Evolutionary conservation across 257 asterid genomes (phyloP).

Genomic region (Scutellaria galericulata): DNA sequence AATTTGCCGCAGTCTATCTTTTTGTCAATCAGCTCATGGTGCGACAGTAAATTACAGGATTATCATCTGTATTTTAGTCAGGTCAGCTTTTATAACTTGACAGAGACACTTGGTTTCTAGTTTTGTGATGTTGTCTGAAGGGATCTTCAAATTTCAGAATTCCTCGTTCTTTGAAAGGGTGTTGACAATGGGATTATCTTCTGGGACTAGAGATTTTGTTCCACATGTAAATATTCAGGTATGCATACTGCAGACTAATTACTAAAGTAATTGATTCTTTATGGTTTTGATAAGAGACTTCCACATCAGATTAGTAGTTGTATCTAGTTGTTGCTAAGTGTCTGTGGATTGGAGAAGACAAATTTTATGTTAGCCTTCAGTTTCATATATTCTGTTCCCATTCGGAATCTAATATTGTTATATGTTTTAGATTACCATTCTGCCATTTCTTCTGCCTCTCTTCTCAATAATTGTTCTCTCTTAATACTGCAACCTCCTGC

Average conservation of each 20-base stretch:
- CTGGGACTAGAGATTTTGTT: conserved; percentile 56
- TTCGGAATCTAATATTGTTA: conserved; percentile 8
- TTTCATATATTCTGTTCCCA: conserved; percentile 29
- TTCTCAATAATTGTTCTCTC: conserved; percentile 17
- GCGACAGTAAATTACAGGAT: conserved; percentile 81
- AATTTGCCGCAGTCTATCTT: conserved; percentile 68
- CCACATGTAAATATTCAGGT: conserved; percentile 63
- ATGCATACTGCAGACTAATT: conserved; percentile 33
- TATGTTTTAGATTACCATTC: conserved; percentile 19
- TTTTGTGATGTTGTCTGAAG: conserved; percentile 42
- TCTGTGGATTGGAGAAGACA: conserved; percentile 19
- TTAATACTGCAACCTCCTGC: conserved; percentile 21
- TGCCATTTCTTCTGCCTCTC: conserved; percentile 2
- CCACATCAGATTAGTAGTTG: neutral
- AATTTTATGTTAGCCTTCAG: conserved; percentile 4
- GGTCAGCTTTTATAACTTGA: conserved; percentile 53
- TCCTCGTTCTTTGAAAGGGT: conserved; percentile 69
- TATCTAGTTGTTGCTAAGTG: neutral
- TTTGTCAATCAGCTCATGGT: conserved; percentile 80
- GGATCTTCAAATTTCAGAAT: conserved; percentile 60
- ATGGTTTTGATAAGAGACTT: conserved; percentile 19
- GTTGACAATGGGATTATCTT: conserved; percentile 60
- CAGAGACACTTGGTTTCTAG: conserved; percentile 23
- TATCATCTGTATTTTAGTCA: conserved; percentile 81
- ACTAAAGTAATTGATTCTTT: conserved; percentile 14